Evolutionary conservation across 495 filamentous ascomycete species (phyloP).

Genomic region (Xylaria sp.): DNA sequence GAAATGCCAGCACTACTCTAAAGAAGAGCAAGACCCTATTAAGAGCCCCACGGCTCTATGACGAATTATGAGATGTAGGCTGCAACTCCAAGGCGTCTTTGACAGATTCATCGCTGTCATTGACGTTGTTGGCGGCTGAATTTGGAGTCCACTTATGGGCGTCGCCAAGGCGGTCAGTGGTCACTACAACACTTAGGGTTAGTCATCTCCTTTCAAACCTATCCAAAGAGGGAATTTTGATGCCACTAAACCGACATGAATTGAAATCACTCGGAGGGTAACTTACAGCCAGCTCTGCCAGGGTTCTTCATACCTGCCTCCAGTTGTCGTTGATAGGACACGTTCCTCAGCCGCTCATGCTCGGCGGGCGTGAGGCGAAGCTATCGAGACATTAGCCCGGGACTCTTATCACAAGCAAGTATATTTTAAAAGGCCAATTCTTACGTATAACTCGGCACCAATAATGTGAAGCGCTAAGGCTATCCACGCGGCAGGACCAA

Average conservation of each 20-base stretch:
- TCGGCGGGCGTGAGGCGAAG: constrained; percentile 58
- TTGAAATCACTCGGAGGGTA: too few species aligned
- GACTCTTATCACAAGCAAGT: background rate
- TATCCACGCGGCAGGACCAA: constrained; percentile 55
- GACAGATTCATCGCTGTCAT: background rate
- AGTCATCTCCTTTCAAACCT: background rate
- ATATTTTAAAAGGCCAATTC: background rate
- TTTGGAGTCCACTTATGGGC: constrained; percentile 39
- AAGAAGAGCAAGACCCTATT: background rate
- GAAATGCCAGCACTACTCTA: background rate
- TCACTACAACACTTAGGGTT: constrained; percentile 32
- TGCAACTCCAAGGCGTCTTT: background rate
- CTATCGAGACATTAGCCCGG: constrained; percentile 31
- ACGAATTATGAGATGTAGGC: background rate
- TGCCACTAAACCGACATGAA: background rate
- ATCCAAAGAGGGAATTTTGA: background rate
- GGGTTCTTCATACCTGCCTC: constrained; percentile 56
- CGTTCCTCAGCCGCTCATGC: constrained; percentile 51
- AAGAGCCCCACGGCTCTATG: background rate
- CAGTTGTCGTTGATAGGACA: constrained; percentile 59
- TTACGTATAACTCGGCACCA: constrained; percentile 58
- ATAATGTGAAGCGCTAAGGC: constrained; percentile 52
- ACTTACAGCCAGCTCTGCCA: constrained; percentile 49
- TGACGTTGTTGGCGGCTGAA: background rate
- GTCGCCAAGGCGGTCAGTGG: constrained; percentile 55